Percentiles rank a stretch among this genome's conserved stretches.
Evolutionary conservation across 2,329 filamentous ascomycete species (phyloP).

Genomic region (Aciculosporium take): DNA sequence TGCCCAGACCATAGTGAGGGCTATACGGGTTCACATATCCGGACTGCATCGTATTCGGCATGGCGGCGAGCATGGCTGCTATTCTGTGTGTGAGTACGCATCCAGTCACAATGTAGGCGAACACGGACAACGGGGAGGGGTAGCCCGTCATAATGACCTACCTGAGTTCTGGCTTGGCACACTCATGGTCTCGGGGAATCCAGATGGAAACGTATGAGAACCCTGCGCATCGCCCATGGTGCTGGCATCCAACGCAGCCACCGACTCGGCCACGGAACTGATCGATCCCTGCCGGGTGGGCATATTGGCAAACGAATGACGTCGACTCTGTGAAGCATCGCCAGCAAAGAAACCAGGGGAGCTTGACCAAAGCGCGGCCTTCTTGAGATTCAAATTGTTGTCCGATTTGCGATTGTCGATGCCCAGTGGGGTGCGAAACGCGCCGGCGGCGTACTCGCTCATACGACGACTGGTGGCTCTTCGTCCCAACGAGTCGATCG

Average conservation of each 20-base stretch:
- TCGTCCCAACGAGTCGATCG: slow-evolving; percentile 30
- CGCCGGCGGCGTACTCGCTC: slow-evolving; percentile 39
- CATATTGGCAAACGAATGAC: slow-evolving; percentile 66
- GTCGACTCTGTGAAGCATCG: slow-evolving; percentile 57
- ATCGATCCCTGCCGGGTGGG: slow-evolving; percentile 50
- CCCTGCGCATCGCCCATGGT: slow-evolving; percentile 27
- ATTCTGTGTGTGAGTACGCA: not conserved
- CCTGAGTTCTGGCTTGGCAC: slow-evolving; percentile 24
- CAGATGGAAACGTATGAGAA: slow-evolving; percentile 27
- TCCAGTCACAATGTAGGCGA: not conserved
- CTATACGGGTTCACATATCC: slow-evolving; percentile 27
- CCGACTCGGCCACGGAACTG: slow-evolving; percentile 41
- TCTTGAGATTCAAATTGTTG: slow-evolving; percentile 43
- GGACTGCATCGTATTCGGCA: slow-evolving; percentile 14
- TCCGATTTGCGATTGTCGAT: slow-evolving; percentile 49
- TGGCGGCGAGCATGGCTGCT: slow-evolving; percentile 14
- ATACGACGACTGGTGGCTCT: slow-evolving; percentile 35
- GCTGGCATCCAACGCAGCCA: slow-evolving; percentile 30
- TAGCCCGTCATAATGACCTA: slow-evolving; percentile 16
- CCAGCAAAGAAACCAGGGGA: slow-evolving; percentile 51
- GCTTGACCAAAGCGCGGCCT: slow-evolving; percentile 56
- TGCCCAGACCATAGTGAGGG: slow-evolving; percentile 31
- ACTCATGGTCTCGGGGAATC: slow-evolving; percentile 24
- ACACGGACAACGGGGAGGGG: not conserved
- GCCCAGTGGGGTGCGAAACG: slow-evolving; percentile 34